Evolutionary conservation across 257 asterid species (phyloP).

Genomic region (Apocynum venetum): DNA sequence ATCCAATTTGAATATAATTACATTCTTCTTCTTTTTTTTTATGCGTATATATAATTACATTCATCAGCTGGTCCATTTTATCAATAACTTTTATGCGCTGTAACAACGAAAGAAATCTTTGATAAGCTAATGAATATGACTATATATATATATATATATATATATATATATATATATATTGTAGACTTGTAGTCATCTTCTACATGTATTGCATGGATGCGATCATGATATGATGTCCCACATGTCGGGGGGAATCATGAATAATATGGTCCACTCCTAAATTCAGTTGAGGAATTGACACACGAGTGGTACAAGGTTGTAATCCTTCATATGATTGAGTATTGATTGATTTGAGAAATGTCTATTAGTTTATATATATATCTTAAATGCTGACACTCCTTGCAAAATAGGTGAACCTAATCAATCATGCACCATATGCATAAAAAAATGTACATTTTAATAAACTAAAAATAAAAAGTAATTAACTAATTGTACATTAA

Average conservation of each 20-base stretch:
- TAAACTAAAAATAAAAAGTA: no score
- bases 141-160: not conserved
- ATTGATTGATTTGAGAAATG: not conserved
- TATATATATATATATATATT: not conserved
- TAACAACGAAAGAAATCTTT: not conserved
- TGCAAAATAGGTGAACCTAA: no score
- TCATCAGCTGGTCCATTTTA: not conserved
- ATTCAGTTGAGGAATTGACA: conserved; percentile 2
- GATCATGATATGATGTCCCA: not conserved
- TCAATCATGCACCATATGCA: no score
- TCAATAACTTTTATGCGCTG: not conserved
- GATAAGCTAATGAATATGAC: conserved; percentile 3
- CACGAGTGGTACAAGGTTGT: not conserved
- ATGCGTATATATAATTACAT: no score
- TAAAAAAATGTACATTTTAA: no score
- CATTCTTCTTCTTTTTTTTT: no score
- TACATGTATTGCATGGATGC: not conserved
- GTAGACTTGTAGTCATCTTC: no score
- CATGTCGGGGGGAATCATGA: conserved; percentile 7
- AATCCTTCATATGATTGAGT: not conserved
- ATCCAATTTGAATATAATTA: no score
- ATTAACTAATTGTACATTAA: no score
- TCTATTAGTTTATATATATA: no score
- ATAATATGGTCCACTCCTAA: conserved; percentile 3
- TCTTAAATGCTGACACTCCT: no score